Conservation (phyloP, 768 basidiomycete genomes). For the Dendrothele bispora region DNA sequence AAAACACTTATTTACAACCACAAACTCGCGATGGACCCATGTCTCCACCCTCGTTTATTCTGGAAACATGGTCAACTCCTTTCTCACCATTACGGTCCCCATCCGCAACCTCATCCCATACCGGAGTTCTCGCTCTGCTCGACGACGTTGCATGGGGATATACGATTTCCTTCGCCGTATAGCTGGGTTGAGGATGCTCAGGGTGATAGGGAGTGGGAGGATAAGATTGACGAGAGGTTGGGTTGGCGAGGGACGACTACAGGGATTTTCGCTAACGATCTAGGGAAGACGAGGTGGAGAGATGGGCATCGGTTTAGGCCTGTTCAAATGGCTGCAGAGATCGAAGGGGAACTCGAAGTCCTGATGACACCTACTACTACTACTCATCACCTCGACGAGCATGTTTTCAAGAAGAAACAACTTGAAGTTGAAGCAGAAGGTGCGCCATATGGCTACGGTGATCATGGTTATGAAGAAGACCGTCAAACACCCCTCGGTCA, state of each 20-base stretch:
- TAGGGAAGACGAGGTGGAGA: conserved; percentile 44
- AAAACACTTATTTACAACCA: conserved; percentile 51
- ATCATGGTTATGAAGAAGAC: conserved; percentile 9
- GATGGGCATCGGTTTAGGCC: conserved; percentile 44
- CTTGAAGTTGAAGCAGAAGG: too few relatives aligned
- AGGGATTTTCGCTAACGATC: conserved; percentile 49
- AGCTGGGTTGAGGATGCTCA: conserved; percentile 41
- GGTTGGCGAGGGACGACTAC: conserved; percentile 77
- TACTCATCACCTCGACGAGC: too few relatives aligned
- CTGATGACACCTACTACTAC: conserved; percentile 24
- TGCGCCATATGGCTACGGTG: too few relatives aligned
- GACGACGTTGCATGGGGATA: conserved; percentile 51
- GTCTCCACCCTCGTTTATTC: conserved; percentile 38
- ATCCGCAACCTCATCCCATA: conserved; percentile 37
- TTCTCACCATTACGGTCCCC: conserved; percentile 44
- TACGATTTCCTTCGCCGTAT: conserved; percentile 44
- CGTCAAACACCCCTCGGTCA: conserved; percentile 39
- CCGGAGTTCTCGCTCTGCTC: conserved; percentile 53
- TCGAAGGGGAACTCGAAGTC: conserved; percentile 31
- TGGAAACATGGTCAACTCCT: conserved; percentile 52
- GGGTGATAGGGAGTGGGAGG: conserved; percentile 59
- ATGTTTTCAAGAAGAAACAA: too few relatives aligned
- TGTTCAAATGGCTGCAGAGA: conserved; percentile 33
- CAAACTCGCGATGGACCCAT: conserved; percentile 45
- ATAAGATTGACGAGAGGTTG: conserved; percentile 54